Conservation (phyloP, 2,329 filamentous ascomycete species). For the Laburnicola sp. region DNA sequence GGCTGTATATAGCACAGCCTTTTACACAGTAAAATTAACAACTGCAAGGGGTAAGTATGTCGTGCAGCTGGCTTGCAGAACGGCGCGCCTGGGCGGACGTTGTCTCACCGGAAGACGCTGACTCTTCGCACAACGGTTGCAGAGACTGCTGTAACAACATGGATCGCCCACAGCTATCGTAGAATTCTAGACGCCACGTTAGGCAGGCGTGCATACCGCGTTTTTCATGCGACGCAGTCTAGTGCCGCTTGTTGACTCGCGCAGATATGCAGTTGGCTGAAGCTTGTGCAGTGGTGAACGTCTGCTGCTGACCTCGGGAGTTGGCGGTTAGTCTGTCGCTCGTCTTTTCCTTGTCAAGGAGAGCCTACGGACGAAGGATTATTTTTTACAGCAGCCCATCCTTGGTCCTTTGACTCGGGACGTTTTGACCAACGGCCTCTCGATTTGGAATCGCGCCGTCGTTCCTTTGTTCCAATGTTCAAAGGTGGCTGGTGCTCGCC, state of each 20-base stretch:
- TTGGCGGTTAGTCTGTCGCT: conserved; percentile 1
- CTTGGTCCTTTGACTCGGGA: neutral
- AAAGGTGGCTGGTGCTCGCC: conserved; percentile 23
- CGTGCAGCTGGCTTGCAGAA: conserved; percentile 8
- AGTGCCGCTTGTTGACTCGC: conserved; percentile 3
- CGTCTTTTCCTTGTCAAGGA: neutral
- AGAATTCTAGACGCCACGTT: neutral
- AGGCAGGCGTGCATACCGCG: conserved; percentile 1
- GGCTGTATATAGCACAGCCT: too few relatives aligned
- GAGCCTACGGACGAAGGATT: neutral
- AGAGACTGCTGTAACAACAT: conserved; percentile 4
- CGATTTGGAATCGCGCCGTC: neutral
- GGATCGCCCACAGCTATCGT: neutral
- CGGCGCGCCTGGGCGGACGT: conserved; percentile 11
- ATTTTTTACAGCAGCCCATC: neutral
- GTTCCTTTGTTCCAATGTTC: conserved; percentile 12
- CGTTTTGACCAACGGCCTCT: neutral
- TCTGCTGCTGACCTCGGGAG: neutral
- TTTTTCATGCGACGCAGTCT: neutral
- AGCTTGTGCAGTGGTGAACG: neutral
- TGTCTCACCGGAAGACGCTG: conserved; percentile 27
- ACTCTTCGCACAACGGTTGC: conserved; percentile 10
- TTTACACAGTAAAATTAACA: too few relatives aligned
- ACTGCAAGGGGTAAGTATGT: neutral
- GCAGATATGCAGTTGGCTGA: conserved; percentile 4